A percentile compares a stretch with the other conserved stretches of the same genome.
Conservation (phyloP, 805 yeast genomes). For the Debaryomyces prosopidis region DNA sequence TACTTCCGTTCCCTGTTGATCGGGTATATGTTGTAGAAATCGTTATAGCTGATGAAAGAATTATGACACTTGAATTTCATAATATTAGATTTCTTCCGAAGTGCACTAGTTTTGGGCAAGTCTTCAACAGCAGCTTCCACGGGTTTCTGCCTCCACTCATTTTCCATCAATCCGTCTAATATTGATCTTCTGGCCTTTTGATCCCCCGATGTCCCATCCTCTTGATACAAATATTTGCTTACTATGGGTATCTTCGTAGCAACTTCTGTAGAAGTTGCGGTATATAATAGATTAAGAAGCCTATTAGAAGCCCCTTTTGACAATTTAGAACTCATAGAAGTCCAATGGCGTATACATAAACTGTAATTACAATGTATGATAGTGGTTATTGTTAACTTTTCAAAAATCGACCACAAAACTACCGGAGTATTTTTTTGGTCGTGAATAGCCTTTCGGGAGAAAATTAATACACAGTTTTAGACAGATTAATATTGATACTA, state of each 20-base stretch:
- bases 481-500: not conserved
- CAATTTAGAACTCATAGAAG: slow-evolving; percentile 9
- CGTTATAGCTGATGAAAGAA: slow-evolving; percentile 37
- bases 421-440: slow-evolving; percentile 1
- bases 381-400: not conserved
- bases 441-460: not conserved
- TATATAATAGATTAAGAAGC: slow-evolving; percentile 29
- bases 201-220: slow-evolving; percentile 1
- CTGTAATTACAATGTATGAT: not conserved
- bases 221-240: slow-evolving; percentile 26
- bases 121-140: slow-evolving; percentile 23
- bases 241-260: slow-evolving; percentile 28
- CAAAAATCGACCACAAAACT: slow-evolving; percentile 2
- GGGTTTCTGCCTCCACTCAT: slow-evolving; percentile 33
- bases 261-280: slow-evolving; percentile 29
- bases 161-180: slow-evolving; percentile 28
- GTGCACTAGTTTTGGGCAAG: slow-evolving; percentile 10
- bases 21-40: slow-evolving; percentile 42
- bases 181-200: slow-evolving; percentile 13
- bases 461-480: slow-evolving; percentile 1
- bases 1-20: slow-evolving; percentile 29
- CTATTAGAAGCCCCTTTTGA: slow-evolving; percentile 22
- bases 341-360: not conserved
- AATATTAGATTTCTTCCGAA: slow-evolving; percentile 24
- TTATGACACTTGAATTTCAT: slow-evolving; percentile 38